phyloP scores from a whole-genome alignment of 768 basidiomycete genomes.

The Favolaschia claudopus region DNA sequence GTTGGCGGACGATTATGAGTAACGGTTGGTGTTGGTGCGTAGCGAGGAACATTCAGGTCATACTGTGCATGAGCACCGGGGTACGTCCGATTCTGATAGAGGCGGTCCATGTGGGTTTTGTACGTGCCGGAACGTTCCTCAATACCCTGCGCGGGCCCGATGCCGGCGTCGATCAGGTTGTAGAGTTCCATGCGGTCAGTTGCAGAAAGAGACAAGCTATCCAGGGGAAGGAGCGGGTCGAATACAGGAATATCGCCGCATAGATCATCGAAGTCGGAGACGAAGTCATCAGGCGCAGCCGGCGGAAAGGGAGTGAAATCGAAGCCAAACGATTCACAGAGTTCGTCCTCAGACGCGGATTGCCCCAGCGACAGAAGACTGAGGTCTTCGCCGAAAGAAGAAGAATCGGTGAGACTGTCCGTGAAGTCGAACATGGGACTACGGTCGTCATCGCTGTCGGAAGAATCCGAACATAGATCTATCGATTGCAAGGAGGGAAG shows the following conservation, averaged over 20 bases:
- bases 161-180: conserved; percentile 13
- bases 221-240: conserved; percentile 10
- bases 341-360: conserved; percentile 11
- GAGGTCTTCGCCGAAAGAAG: conserved; percentile 14
- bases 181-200: conserved; percentile 22
- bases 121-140: conserved; percentile 21
- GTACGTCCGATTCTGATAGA: conserved; percentile 10
- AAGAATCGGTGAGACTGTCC: conserved; percentile 4
- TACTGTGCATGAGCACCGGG: neutral
- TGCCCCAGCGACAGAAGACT: neutral
- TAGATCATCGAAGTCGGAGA: conserved; percentile 6
- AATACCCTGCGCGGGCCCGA: conserved; percentile 10
- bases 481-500: conserved; percentile 6
- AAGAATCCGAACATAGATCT: conserved; percentile 12
- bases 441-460: conserved; percentile 9
- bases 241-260: neutral
- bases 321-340: conserved; percentile 10
- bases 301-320: neutral
- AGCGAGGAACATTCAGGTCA: neutral
- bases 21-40: neutral
- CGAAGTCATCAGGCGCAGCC: conserved; percentile 6
- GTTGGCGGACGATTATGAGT: neutral
- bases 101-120: conserved; percentile 18
- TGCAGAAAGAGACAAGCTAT: conserved; percentile 14
- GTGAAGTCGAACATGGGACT: conserved; percentile 11